These are phyloP conservation scores for Phytophthora macrochlamydospora DNA, from an alignment of 352 stramenopile genomes.

Conservation along the genomic window DNA sequence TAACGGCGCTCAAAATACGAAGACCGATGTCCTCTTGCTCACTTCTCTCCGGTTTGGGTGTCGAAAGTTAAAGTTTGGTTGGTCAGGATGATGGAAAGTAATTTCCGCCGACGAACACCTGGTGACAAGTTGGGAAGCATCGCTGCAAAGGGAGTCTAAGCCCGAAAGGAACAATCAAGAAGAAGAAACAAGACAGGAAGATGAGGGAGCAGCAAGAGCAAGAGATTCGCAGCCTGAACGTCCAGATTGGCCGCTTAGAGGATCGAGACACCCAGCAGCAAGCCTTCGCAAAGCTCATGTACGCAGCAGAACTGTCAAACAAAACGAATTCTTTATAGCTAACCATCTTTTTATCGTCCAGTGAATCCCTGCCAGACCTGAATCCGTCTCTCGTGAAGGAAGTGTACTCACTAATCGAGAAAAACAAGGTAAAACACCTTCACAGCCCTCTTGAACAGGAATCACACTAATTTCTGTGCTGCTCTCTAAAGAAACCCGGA, in stretches of 20 bases:
- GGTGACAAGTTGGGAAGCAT: slow-evolving; percentile 6
- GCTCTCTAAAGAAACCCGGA: slow-evolving; percentile 33
- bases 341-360: slow-evolving; percentile 11
- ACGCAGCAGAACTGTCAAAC: no score
- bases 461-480: no score
- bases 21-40: no score
- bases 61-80: no score
- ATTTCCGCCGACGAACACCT: slow-evolving; percentile 18
- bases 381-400: slow-evolving; percentile 43
- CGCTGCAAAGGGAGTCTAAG: slow-evolving; percentile 13
- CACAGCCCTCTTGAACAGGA: no score
- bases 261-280: slow-evolving; percentile 73
- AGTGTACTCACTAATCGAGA: slow-evolving; percentile 53
- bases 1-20: no score
- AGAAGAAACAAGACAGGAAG: slow-evolving; percentile 53
- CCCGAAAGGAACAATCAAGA: slow-evolving; percentile 43
- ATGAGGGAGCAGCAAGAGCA: slow-evolving; percentile 40
- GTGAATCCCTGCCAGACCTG: slow-evolving; percentile 44
- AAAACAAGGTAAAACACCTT: slow-evolving; percentile 51
- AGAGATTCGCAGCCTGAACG: slow-evolving; percentile 46
- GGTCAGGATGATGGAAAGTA: slow-evolving; percentile 23
- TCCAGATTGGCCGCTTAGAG: slow-evolving; percentile 60
- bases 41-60: no score
- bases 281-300: slow-evolving; percentile 59
- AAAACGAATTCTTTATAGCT: slow-evolving; percentile 1